Conservation (phyloP, 805 yeast species). For the Suhomyces kilbournensis region DNA sequence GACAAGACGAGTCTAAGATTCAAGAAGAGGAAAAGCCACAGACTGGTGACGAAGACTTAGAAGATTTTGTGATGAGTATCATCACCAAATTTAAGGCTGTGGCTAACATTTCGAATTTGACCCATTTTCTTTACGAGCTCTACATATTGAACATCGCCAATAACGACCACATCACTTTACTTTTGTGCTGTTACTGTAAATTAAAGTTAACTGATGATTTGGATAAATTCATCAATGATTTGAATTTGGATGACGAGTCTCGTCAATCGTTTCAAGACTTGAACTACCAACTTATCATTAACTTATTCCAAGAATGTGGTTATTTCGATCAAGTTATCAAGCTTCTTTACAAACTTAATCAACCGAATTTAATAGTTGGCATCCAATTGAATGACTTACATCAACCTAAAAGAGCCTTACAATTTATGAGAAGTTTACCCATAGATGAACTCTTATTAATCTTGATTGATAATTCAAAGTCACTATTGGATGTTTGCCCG, state of each 20-base stretch:
- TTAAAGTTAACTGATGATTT: slow-evolving; percentile 60
- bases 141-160: slow-evolving; percentile 54
- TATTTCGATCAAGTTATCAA: slow-evolving; percentile 64
- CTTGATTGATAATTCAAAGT: slow-evolving; percentile 62
- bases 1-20: neutral
- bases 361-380: slow-evolving; percentile 72
- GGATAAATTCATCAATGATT: slow-evolving; percentile 48
- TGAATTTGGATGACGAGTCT: slow-evolving; percentile 24
- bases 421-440: slow-evolving; percentile 62
- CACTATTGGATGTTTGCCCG: slow-evolving; percentile 64
- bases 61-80: slow-evolving; percentile 59
- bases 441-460: slow-evolving; percentile 77
- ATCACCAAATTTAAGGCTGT: slow-evolving; percentile 79
- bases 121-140: slow-evolving; percentile 61
- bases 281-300: slow-evolving; percentile 65
- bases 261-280: slow-evolving; percentile 39
- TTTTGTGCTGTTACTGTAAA: slow-evolving; percentile 78
- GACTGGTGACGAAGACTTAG: slow-evolving; percentile 21
- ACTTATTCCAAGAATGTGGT: slow-evolving; percentile 69
- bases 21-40: neutral
- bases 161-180: slow-evolving; percentile 78
- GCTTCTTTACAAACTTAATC: slow-evolving; percentile 67
- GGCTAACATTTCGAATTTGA: slow-evolving; percentile 61
- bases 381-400: slow-evolving; percentile 66
- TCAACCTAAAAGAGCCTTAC: slow-evolving; percentile 57